Conservation (phyloP, 2,329 filamentous ascomycete genomes). For the Fusarium odoratissimum region DNA sequence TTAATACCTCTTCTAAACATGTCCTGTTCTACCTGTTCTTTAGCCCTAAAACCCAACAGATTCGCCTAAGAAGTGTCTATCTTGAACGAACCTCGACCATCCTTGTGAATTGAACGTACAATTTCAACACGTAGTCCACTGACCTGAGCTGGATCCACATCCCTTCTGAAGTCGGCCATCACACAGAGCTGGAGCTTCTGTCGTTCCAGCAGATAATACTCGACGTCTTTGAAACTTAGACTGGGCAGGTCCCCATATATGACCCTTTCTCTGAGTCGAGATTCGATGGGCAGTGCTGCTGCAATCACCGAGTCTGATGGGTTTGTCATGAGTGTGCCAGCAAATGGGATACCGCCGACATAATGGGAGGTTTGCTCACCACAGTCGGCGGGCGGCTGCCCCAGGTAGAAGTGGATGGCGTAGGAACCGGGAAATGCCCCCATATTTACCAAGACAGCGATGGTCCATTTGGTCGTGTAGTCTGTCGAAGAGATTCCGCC, state of each 20-base stretch:
- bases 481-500: conserved; percentile 42
- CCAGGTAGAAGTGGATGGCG: neutral
- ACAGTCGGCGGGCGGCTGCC: neutral
- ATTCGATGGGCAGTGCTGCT: neutral
- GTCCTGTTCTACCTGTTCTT: neutral
- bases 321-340: neutral
- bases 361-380: neutral
- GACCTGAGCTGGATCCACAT: conserved; percentile 43
- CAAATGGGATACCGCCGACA: neutral
- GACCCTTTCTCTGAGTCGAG: neutral
- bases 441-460: conserved; percentile 45
- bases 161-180: conserved; percentile 41
- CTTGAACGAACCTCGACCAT: neutral
- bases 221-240: conserved; percentile 37
- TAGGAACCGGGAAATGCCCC: neutral
- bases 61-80: conserved; percentile 35
- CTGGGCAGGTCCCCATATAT: neutral
- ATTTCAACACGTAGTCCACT: conserved; percentile 48
- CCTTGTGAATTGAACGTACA: conserved; percentile 42
- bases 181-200: conserved; percentile 51
- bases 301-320: neutral
- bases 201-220: conserved; percentile 55
- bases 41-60: neutral
- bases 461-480: conserved; percentile 72
- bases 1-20: neutral